Percentiles rank a stretch among this genome's conserved stretches.
phyloP scores from a whole-genome alignment of 495 filamentous ascomycete genomes.

The Alectoria sarmentosa region DNA sequence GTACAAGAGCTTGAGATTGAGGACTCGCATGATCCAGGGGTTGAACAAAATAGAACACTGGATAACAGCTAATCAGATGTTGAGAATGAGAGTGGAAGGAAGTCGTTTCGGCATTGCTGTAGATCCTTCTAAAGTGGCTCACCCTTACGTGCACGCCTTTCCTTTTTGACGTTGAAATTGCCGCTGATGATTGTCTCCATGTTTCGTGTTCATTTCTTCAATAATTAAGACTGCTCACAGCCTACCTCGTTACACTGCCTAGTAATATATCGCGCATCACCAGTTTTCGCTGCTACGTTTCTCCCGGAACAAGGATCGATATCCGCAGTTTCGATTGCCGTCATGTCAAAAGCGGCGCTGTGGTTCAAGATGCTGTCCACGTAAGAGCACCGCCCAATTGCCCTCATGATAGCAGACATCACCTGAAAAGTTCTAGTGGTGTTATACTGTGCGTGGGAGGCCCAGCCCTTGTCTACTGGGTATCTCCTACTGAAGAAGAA shows the following conservation, averaged over 20 bases:
- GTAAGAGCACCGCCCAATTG: constrained; percentile 35
- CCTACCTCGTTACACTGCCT: neutral
- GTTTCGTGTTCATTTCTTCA: neutral
- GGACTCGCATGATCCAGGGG: neutral
- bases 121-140: neutral
- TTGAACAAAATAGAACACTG: neutral
- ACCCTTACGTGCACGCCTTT: neutral
- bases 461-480: constrained; percentile 70
- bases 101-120: neutral
- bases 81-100: neutral
- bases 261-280: too few species aligned
- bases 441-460: constrained; percentile 68
- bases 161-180: neutral
- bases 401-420: constrained; percentile 15
- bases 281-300: neutral
- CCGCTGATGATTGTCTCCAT: neutral
- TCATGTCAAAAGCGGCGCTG: constrained; percentile 45
- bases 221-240: neutral
- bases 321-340: constrained; percentile 12
- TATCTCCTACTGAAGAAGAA: constrained; percentile 85
- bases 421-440: constrained; percentile 44
- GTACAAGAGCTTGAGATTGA: neutral
- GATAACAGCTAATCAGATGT: neutral
- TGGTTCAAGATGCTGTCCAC: constrained; percentile 49
- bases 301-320: neutral